phyloP scores from a whole-genome alignment of 352 stramenopile genomes.

The Phytophthora fragariaefolia region DNA sequence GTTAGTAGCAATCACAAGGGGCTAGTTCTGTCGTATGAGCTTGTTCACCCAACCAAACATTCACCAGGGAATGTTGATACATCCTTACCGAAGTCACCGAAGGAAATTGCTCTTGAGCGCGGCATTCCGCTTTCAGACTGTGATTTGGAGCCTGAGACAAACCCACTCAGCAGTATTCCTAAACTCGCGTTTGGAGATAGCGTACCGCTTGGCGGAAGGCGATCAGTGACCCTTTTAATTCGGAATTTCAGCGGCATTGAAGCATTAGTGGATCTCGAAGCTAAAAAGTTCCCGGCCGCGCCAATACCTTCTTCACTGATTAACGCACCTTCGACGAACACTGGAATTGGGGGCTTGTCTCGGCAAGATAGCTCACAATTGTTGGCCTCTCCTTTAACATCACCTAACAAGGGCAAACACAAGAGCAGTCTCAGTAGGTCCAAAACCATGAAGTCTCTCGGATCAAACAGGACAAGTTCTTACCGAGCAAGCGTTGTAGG shows the following conservation, averaged over 20 bases:
- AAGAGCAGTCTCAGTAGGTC: constrained; percentile 5
- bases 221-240: constrained; percentile 56
- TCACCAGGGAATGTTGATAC: neutral
- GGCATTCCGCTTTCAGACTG: constrained; percentile 50
- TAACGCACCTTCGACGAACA: too few species aligned
- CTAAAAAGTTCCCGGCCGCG: constrained; percentile 58
- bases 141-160: constrained; percentile 55
- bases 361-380: constrained; percentile 7
- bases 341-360: neutral
- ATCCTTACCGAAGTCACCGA: constrained; percentile 42
- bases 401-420: constrained; percentile 20
- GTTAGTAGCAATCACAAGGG: constrained; percentile 73
- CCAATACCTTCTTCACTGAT: neutral
- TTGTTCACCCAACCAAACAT: constrained; percentile 31
- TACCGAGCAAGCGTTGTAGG: neutral
- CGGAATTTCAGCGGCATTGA: constrained; percentile 86
- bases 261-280: constrained; percentile 61
- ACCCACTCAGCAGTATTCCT: constrained; percentile 40
- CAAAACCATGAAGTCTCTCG: constrained; percentile 5
- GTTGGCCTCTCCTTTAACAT: constrained; percentile 8
- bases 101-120: constrained; percentile 47
- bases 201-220: constrained; percentile 64
- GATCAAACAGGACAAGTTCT: constrained; percentile 18
- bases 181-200: constrained; percentile 71
- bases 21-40: constrained; percentile 80